A percentile compares a stretch with the other conserved stretches of the same genome.
phyloP scores from a whole-genome alignment of 305 asterid species.

The Solanum aculeatissimum region DNA sequence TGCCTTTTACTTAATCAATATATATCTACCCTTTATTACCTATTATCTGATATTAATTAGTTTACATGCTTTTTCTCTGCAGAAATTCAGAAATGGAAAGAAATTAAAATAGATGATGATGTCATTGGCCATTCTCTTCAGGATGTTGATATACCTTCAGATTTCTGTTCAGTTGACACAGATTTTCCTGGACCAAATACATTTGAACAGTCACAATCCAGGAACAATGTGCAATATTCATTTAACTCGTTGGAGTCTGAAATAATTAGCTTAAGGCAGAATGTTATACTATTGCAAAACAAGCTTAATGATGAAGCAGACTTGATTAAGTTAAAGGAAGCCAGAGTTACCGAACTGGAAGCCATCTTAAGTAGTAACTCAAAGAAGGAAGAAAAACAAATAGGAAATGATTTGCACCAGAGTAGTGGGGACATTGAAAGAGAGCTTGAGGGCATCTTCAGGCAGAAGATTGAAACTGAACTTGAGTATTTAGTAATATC shows the following conservation, averaged over 20 bases:
- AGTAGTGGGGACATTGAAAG: slow-evolving; percentile 2
- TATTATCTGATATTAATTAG: not conserved
- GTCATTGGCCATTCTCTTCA: slow-evolving; percentile 16
- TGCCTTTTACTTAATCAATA: not conserved
- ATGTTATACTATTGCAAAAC: slow-evolving; percentile 4
- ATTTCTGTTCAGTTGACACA: slow-evolving; percentile 5
- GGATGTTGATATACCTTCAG: slow-evolving; percentile 9
- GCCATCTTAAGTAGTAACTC: not conserved
- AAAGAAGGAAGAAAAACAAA: slow-evolving; percentile 10
- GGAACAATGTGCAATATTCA: slow-evolving; percentile 6
- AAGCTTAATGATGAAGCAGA: slow-evolving; percentile 17
- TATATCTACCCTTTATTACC: not conserved
- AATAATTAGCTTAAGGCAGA: slow-evolving; percentile 12
- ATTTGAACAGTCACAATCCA: slow-evolving; percentile 10
- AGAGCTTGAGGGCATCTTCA: slow-evolving; percentile 43
- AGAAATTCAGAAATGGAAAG: slow-evolving; percentile 56
- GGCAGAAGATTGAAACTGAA: slow-evolving; percentile 66
- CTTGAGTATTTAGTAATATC: slow-evolving; percentile 35
- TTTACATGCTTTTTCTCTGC: slow-evolving; percentile 10
- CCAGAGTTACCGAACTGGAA: slow-evolving; percentile 16
- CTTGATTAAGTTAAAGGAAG: slow-evolving; percentile 12
- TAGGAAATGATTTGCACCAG: not conserved
- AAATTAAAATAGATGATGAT: slow-evolving; percentile 35
- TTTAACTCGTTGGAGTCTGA: slow-evolving; percentile 23
- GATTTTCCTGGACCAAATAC: slow-evolving; percentile 11